Evolutionary conservation across 202 grass and related monocot species (phyloP).

Genomic region (Schoenoplectus triqueter): DNA sequence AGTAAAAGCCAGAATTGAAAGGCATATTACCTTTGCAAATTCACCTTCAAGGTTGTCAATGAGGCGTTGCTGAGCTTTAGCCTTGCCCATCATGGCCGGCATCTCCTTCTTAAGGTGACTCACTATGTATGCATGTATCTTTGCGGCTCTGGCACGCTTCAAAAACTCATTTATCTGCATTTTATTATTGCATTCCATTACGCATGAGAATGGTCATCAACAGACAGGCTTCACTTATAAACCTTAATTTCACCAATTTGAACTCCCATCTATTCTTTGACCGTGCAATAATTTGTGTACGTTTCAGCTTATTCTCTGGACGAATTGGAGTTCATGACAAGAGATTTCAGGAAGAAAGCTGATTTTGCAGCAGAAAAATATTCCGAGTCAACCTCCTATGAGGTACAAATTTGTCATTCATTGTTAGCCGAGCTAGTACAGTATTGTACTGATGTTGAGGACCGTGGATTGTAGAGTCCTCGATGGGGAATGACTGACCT

Average conservation of each 20-base stretch:
- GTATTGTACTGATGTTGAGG: not conserved
- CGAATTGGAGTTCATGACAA: constrained; percentile 75
- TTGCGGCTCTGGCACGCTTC: constrained; percentile 80
- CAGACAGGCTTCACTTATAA: not conserved
- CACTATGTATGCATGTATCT: constrained; percentile 86
- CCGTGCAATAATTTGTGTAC: not conserved
- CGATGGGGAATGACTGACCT: not conserved
- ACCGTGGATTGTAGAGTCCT: not conserved
- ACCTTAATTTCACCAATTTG: not conserved
- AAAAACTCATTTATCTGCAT: constrained; percentile 84
- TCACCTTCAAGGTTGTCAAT: constrained; percentile 72
- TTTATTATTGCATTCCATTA: constrained; percentile 14
- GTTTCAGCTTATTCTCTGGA: constrained; percentile 68
- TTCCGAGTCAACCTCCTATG: constrained; percentile 49
- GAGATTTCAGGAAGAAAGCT: constrained; percentile 55
- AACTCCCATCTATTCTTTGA: not conserved
- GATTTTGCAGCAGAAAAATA: constrained; percentile 43
- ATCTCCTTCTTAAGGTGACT: constrained; percentile 85
- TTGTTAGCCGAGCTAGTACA: not conserved
- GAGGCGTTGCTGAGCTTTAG: constrained; percentile 86
- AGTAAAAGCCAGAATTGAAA: not conserved
- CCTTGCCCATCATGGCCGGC: constrained; percentile 86
- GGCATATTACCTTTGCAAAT: constrained; percentile 66
- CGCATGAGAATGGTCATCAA: not conserved
- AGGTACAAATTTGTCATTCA: constrained; percentile 49